A percentile compares a stretch with the other conserved stretches of the same genome.
These are phyloP conservation scores for Chytriomyces hyalinus DNA, from an alignment of 192 early-diverging fungal species.

Conservation along the genomic window DNA sequence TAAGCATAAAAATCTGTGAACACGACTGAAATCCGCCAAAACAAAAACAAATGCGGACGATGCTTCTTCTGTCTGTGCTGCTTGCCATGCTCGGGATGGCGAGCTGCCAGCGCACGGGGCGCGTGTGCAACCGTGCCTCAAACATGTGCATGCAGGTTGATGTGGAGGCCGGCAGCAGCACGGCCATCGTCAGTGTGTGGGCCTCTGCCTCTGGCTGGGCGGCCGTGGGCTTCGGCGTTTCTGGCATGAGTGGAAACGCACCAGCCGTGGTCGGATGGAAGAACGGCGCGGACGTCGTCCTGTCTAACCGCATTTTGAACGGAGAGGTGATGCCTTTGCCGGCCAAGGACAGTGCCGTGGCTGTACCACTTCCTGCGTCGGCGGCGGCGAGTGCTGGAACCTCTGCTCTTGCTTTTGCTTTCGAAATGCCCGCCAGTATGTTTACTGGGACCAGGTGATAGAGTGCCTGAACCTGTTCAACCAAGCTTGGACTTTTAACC, in stretches of 20 bases:
- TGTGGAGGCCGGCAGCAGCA: not conserved
- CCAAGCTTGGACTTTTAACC: no score
- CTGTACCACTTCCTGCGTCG: not conserved
- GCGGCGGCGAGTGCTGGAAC: not conserved
- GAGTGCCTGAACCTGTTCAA: no score
- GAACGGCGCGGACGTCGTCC: constrained; percentile 11
- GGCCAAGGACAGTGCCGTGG: not conserved
- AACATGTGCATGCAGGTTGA: no score
- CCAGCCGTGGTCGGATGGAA: constrained; percentile 34
- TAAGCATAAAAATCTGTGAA: no score
- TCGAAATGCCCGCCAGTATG: not conserved
- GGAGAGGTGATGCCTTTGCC: not conserved
- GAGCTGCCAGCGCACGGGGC: no score
- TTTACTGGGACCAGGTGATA: no score
- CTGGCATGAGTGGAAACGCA: constrained; percentile 31
- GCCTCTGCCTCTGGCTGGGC: constrained; percentile 38
- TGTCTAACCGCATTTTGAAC: not conserved
- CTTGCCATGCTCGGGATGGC: no score
- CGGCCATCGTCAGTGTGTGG: constrained; percentile 32
- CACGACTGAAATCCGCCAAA: no score
- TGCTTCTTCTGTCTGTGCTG: no score
- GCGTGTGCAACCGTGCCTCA: no score
- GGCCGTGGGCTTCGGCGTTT: constrained; percentile 33
- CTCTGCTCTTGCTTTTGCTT: not conserved
- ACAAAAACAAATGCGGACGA: no score